These are phyloP conservation scores for Colletotrichum siamense DNA, from an alignment of 2,329 filamentous ascomycete genomes.

Conservation along the genomic window DNA sequence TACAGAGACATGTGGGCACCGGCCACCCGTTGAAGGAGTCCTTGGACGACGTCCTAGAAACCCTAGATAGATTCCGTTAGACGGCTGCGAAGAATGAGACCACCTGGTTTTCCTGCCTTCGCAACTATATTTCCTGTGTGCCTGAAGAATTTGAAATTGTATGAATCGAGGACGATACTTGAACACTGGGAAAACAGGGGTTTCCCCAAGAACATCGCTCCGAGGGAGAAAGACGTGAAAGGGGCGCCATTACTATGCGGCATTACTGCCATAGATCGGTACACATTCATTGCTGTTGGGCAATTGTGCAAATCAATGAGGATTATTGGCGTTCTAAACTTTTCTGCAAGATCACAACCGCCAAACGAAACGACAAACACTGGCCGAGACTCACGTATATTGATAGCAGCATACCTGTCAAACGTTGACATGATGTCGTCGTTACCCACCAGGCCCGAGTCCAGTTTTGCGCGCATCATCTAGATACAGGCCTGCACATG, in stretches of 20 bases:
- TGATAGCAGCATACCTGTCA: neutral
- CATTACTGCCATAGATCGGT: neutral
- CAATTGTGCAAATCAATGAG: neutral
- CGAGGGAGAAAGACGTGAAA: neutral
- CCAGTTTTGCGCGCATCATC: neutral
- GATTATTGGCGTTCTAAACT: neutral
- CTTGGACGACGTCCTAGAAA: conserved; percentile 50
- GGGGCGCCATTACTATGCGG: neutral
- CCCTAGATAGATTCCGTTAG: conserved; percentile 30
- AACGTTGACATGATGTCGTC: neutral
- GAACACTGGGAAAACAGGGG: neutral
- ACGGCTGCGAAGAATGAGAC: neutral
- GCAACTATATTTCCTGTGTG: neutral
- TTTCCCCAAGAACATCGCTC: neutral
- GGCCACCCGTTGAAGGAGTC: conserved; percentile 42
- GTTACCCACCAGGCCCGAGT: neutral
- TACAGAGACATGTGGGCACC: conserved; percentile 37
- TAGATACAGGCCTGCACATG: neutral
- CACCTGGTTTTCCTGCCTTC: neutral
- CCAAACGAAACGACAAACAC: neutral
- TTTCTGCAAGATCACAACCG: neutral
- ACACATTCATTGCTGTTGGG: neutral
- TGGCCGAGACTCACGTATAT: neutral
- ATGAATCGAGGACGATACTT: neutral
- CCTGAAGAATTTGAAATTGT: neutral